Conservation (phyloP, 441 rosid genomes). For the Rhodomyrtus psidioides region DNA sequence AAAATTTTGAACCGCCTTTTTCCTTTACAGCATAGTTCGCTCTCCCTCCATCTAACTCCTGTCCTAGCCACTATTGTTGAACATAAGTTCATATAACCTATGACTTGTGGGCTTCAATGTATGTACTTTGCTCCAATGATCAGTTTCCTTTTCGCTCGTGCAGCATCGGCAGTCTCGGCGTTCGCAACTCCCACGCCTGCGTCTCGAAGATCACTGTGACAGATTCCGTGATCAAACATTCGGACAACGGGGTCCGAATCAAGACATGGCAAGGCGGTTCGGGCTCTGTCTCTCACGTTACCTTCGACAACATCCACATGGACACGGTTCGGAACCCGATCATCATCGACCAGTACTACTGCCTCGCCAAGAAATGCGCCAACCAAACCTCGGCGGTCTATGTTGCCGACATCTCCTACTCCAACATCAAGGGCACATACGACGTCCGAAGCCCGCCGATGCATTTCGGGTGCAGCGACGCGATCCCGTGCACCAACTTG, state of each 20-base stretch:
- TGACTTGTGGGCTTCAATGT: neutral
- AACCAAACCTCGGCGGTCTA: constrained; percentile 35
- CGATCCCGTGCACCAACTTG: constrained; percentile 36
- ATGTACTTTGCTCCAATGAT: neutral
- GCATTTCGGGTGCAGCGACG: constrained; percentile 39
- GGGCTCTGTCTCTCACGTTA: constrained; percentile 25
- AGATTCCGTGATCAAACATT: constrained; percentile 23
- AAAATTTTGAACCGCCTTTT: neutral
- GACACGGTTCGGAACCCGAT: constrained; percentile 35
- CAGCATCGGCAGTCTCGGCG: constrained; percentile 45
- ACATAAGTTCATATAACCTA: neutral
- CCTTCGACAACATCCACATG: constrained; percentile 31
- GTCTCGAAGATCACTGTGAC: constrained; percentile 36
- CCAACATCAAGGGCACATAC: constrained; percentile 35
- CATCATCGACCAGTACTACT: constrained; percentile 41
- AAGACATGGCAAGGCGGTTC: constrained; percentile 52
- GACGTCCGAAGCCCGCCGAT: constrained; percentile 29
- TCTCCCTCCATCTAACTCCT: neutral
- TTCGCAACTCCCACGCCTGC: constrained; percentile 30
- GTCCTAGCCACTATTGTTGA: neutral
- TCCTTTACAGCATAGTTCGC: neutral
- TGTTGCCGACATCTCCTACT: constrained; percentile 26
- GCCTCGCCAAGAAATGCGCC: constrained; percentile 26
- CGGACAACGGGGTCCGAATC: constrained; percentile 39
- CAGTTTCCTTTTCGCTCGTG: neutral